These are phyloP conservation scores for Aspergillus versicolor DNA, from an alignment of 2,329 filamentous ascomycete genomes.

Conservation along the genomic window DNA sequence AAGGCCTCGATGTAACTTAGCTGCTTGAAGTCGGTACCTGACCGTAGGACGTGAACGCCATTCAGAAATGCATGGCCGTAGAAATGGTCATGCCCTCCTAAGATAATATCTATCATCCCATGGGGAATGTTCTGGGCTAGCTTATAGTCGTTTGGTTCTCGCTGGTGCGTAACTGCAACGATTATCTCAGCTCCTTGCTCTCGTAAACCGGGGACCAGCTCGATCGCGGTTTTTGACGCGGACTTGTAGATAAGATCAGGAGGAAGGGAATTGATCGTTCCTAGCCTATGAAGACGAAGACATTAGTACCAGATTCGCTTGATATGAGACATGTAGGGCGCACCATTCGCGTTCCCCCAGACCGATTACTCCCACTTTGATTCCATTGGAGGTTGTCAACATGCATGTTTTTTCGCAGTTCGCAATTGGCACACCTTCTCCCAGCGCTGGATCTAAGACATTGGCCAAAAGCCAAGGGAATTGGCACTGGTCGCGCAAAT, in stretches of 20 bases:
- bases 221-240: slow-evolving; percentile 70
- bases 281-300: slow-evolving; percentile 52
- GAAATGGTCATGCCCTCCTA: slow-evolving; percentile 88
- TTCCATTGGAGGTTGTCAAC: slow-evolving; percentile 75
- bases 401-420: slow-evolving; percentile 74
- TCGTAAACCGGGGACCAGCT: slow-evolving; percentile 71
- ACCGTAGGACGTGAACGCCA: slow-evolving; percentile 79
- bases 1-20: slow-evolving; percentile 82
- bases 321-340: slow-evolving; percentile 1
- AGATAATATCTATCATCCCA: slow-evolving; percentile 77
- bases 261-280: slow-evolving; percentile 82
- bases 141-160: slow-evolving; percentile 87
- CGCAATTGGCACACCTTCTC: slow-evolving; percentile 71
- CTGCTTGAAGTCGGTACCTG: slow-evolving; percentile 89
- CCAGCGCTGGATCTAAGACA: slow-evolving; percentile 78
- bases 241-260: slow-evolving; percentile 80
- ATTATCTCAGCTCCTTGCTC: slow-evolving; percentile 79
- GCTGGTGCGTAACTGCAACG: slow-evolving; percentile 78
- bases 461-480: slow-evolving; percentile 93
- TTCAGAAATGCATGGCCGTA: slow-evolving; percentile 77
- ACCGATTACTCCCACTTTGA: slow-evolving; percentile 83
- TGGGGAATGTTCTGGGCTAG: slow-evolving; percentile 69
- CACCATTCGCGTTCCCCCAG: slow-evolving; percentile 82
- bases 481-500: slow-evolving; percentile 70
- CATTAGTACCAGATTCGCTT: neutral